A percentile compares a stretch with the other conserved stretches of the same genome.
These are phyloP conservation scores for Phytopythium montanum DNA, from an alignment of 352 stramenopile species.

Conservation along the genomic window DNA sequence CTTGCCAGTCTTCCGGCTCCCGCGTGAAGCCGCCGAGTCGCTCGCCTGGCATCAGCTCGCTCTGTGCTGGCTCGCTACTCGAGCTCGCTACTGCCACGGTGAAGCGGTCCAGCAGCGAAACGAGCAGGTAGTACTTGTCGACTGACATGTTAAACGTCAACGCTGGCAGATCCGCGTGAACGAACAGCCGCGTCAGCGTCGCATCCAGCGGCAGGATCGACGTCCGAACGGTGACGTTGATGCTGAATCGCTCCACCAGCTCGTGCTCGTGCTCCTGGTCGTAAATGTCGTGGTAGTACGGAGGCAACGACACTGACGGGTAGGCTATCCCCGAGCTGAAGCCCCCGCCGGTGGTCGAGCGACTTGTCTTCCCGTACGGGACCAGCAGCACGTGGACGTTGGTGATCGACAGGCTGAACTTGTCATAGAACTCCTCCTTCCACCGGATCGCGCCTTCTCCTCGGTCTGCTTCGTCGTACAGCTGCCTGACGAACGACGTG, in stretches of 20 bases:
- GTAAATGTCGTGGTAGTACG: conserved; percentile 36
- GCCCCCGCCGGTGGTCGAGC: conserved; percentile 16
- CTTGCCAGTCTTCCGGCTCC: background rate
- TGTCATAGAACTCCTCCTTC: conserved; percentile 92
- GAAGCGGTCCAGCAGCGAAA: conserved; percentile 60
- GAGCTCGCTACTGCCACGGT: conserved; percentile 20
- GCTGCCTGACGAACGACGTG: conserved; percentile 80
- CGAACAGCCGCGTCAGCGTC: conserved; percentile 77
- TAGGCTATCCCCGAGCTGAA: conserved; percentile 8
- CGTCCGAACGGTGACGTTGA: conserved; percentile 82
- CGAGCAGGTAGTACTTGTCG: conserved; percentile 79
- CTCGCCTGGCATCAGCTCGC: background rate
- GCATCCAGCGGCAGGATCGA: conserved; percentile 83
- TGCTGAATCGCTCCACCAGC: conserved; percentile 81
- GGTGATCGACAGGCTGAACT: conserved; percentile 79
- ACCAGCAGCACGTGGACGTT: conserved; percentile 84
- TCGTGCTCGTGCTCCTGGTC: conserved; percentile 67
- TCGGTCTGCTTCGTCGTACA: conserved; percentile 84
- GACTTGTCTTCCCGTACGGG: conserved; percentile 54
- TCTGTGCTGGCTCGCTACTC: background rate
- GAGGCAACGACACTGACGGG: conserved; percentile 36
- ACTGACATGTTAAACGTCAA: conserved; percentile 84
- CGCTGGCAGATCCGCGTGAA: conserved; percentile 79
- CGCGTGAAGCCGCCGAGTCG: background rate
- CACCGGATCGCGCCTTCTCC: conserved; percentile 82